phyloP scores from a whole-genome alignment of 1,139 yeast genomes.

The Blastobotrys serpentis region DNA sequence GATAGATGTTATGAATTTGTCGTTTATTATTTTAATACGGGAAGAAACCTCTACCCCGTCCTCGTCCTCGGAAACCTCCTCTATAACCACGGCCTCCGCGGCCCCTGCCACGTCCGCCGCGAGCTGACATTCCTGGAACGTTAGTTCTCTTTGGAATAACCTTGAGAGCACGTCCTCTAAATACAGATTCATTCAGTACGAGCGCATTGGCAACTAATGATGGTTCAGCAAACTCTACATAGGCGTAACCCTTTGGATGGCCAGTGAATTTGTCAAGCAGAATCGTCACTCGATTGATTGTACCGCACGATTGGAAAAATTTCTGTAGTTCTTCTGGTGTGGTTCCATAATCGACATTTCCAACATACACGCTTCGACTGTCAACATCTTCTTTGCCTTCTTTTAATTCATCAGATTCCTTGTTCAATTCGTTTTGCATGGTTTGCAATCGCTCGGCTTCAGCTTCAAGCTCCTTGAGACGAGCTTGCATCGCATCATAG shows the following conservation, averaged over 20 bases:
- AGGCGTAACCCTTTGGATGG: slow-evolving; percentile 83
- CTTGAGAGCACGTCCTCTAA: slow-evolving; percentile 67
- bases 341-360: slow-evolving; percentile 79
- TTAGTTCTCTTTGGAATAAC: slow-evolving; percentile 79
- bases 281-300: slow-evolving; percentile 81
- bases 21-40: slow-evolving; percentile 30
- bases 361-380: slow-evolving; percentile 78
- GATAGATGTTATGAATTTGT: neutral
- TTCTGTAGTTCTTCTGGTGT: slow-evolving; percentile 81
- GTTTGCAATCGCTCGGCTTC: slow-evolving; percentile 55
- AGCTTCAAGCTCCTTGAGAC: slow-evolving; percentile 47
- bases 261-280: slow-evolving; percentile 70
- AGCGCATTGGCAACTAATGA: slow-evolving; percentile 65
- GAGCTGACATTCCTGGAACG: slow-evolving; percentile 58
- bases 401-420: slow-evolving; percentile 43
- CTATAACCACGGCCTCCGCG: slow-evolving; percentile 41
- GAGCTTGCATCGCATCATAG: slow-evolving; percentile 33
- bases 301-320: slow-evolving; percentile 72
- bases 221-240: slow-evolving; percentile 70
- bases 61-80: slow-evolving; percentile 46
- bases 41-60: slow-evolving; percentile 41
- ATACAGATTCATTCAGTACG: slow-evolving; percentile 60
- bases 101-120: slow-evolving; percentile 51
- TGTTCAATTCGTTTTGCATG: slow-evolving; percentile 51
- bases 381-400: slow-evolving; percentile 63